phyloP scores from a whole-genome alignment of 176 grass and related monocot genomes.

The Aegilops bicornis region DNA sequence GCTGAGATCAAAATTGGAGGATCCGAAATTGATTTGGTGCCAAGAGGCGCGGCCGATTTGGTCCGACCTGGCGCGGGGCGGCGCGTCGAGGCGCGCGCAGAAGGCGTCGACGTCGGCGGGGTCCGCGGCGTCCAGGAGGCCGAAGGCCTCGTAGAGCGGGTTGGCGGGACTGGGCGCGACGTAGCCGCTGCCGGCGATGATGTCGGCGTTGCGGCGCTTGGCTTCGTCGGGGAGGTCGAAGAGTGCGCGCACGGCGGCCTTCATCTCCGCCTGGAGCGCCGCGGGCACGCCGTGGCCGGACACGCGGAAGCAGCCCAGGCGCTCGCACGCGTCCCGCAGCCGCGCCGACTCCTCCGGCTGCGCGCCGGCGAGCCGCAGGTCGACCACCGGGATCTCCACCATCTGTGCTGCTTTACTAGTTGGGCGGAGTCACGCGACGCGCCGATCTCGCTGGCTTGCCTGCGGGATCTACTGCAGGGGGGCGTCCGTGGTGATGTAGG shows the following conservation, averaged over 20 bases:
- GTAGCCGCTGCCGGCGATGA: slow-evolving; percentile 74
- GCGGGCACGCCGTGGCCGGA: slow-evolving; percentile 50
- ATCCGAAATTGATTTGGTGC: background rate
- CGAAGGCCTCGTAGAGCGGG: slow-evolving; percentile 74
- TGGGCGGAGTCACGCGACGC: background rate
- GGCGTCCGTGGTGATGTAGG: background rate
- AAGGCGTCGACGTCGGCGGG: slow-evolving; percentile 62
- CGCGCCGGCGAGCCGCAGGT: slow-evolving; percentile 35
- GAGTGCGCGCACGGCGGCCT: slow-evolving; percentile 64
- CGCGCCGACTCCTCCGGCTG: slow-evolving; percentile 26
- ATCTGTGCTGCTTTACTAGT: background rate
- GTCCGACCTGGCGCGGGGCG: slow-evolving; percentile 39
- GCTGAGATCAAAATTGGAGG: background rate
- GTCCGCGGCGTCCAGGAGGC: slow-evolving; percentile 54
- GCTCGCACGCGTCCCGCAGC: slow-evolving; percentile 40
- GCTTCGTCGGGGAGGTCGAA: slow-evolving; percentile 76
- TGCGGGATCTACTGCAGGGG: background rate
- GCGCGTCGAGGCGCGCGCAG: slow-evolving; percentile 60
- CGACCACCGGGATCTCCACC: slow-evolving; percentile 43
- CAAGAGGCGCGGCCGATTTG: background rate
- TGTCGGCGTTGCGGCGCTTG: slow-evolving; percentile 62
- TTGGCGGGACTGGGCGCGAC: slow-evolving; percentile 48
- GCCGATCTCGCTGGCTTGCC: background rate
- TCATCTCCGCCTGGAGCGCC: slow-evolving; percentile 67
- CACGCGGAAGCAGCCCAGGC: slow-evolving; percentile 62